Evolutionary conservation across 148 eudicot species (phyloP).

Genomic region (Spergularia marina): DNA sequence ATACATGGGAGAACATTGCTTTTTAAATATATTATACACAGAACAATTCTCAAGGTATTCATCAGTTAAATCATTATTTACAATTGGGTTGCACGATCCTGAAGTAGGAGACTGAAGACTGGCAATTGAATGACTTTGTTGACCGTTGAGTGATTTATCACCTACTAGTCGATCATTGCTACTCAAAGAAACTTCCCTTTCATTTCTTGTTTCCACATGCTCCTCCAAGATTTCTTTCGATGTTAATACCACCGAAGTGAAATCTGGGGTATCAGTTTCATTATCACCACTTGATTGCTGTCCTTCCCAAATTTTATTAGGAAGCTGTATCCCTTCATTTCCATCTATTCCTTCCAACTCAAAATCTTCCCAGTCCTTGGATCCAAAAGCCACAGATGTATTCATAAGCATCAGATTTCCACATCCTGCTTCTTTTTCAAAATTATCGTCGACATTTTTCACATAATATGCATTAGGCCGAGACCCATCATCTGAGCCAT

Average conservation of each 20-base stretch:
- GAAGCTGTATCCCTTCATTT: constrained; percentile 24
- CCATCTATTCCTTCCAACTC: constrained; percentile 44
- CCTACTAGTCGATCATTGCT: constrained; percentile 29
- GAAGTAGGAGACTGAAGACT: constrained; percentile 23
- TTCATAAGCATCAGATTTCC: constrained; percentile 56
- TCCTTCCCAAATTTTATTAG: constrained; percentile 35
- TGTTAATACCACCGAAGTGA: constrained; percentile 20
- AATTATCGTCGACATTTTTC: constrained; percentile 26
- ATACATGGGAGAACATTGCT: constrained; percentile 29
- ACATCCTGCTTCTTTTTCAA: constrained; percentile 25
- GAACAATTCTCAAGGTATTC: constrained; percentile 43
- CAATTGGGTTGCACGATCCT: constrained; percentile 27
- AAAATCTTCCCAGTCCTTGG: constrained; percentile 87
- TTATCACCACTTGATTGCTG: constrained; percentile 22
- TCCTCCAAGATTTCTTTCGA: constrained; percentile 18
- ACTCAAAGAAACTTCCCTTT: constrained; percentile 19
- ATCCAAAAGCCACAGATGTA: constrained; percentile 72
- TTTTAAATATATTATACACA: constrained; percentile 33
- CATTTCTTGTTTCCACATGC: constrained; percentile 29
- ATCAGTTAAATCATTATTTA: constrained; percentile 34
- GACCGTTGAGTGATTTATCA: constrained; percentile 28
- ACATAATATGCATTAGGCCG: constrained; percentile 32
- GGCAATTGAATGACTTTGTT: constrained; percentile 27
- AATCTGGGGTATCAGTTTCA: constrained; percentile 26
- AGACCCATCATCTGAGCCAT: constrained; percentile 62